Base-by-base conservation (phyloP, 2,329 filamentous ascomycete genomes). In the Graphiopsis chlorocephala region DNA sequence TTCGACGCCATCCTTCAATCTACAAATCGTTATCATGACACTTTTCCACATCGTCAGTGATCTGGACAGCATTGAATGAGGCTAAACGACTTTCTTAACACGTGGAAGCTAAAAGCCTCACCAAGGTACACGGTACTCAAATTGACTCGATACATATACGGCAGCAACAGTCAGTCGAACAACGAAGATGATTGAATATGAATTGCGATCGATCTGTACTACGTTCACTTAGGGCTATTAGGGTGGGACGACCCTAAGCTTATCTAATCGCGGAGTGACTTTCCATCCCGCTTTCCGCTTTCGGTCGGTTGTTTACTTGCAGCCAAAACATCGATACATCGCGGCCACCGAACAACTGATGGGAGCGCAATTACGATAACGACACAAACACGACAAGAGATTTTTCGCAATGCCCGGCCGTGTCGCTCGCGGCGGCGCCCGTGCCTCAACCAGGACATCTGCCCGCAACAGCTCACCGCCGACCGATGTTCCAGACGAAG, bases 401-500 rank as follows among this genome's bases (percentile, higher is more conserved):
- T 4, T 12, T n/a, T 15, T 15, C 12, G 87, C 31, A 28, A 76
- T 76, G 75, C 74, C 74, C 28, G 73, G 70, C 56, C 69, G 75
- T 66, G 70, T 75, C 31, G 71, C 71, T 31, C 68, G 70, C 31
- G 71, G 68, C 11, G 58, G 52, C 31, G 56, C 67, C 63, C 48
- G 64, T 64, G 28, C 63, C 65, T 66, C 68, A 66, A 57, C 57
- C 11, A 67, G 69, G 15, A 66, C 70, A 12, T 65, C 68, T 28
- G 63, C 68, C 17, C 72, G 72, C 56, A 73, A 71, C 66, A 70
- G 68, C 35, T 73, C 73, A 17, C 70, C 72, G 11, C 64, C 65
- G 26, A 61, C 80, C 61, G 78, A 81, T 53, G 74, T 90, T n/a
- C 89, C 90, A 45, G 85, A 89, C 72, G 92, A 97, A 74, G 85